Conservation (phyloP, 2,329 filamentous ascomycete genomes). For the Aspergillus ochraceoroseus region DNA sequence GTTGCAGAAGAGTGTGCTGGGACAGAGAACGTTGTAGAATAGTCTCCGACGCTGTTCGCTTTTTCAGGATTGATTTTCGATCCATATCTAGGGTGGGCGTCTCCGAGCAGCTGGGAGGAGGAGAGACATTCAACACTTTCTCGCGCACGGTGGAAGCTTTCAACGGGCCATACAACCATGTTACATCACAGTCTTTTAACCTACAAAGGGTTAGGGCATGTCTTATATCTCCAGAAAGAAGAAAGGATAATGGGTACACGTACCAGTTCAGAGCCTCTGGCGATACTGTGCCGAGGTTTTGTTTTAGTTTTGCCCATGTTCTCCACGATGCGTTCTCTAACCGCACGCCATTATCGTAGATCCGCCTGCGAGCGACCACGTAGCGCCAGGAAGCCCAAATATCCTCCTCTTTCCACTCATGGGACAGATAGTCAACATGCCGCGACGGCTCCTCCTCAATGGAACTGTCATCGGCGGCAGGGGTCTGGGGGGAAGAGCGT, state of each 20-base stretch:
- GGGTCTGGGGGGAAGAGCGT: conserved; percentile 56
- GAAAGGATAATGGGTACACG: too few relatives aligned
- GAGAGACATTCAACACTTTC: conserved; percentile 47
- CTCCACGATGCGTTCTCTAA: conserved; percentile 96
- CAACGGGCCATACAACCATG: conserved; percentile 92
- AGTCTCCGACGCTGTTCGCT: conserved; percentile 90
- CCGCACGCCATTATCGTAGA: conserved; percentile 74
- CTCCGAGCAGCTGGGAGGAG: conserved; percentile 53
- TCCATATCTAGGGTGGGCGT: conserved; percentile 64
- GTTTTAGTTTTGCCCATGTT: conserved; percentile 91
- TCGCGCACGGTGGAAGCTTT: conserved; percentile 63
- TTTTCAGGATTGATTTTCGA: conserved; percentile 90
- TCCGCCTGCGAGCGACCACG: conserved; percentile 71
- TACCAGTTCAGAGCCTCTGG: conserved; percentile 93
- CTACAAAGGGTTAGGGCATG: conserved; percentile 53
- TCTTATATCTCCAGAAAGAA: too few relatives aligned
- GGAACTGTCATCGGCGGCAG: conserved; percentile 74
- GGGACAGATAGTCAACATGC: conserved; percentile 92
- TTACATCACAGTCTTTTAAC: conserved; percentile 96
- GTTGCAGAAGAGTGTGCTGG: conserved; percentile 80
- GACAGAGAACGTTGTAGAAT: conserved; percentile 89
- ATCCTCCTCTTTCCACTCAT: conserved; percentile 91
- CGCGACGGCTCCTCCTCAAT: conserved; percentile 70
- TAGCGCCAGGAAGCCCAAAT: conserved; percentile 98
- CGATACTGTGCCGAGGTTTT: conserved; percentile 78